These are phyloP conservation scores for Paratrimastix pyriformis DNA, from an alignment of 78 protist species.

Conservation along the genomic window DNA sequence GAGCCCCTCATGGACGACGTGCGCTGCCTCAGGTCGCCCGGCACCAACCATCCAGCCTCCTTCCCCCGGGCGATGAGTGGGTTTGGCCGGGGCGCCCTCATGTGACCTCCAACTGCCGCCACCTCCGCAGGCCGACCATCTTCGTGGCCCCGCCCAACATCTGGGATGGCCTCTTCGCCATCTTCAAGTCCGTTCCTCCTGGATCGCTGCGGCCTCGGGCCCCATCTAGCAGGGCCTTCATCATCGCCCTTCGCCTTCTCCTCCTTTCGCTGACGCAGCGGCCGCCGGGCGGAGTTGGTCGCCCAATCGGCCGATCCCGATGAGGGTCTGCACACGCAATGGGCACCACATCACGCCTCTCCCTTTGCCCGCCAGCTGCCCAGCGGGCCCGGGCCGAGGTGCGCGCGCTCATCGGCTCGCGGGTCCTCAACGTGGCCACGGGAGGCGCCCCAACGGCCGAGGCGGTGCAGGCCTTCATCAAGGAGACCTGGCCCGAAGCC, in stretches of 20 bases:
- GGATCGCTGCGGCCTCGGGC: too few species aligned
- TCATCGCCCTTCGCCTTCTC: too few species aligned
- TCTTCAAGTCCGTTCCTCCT: too few species aligned
- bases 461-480: background rate
- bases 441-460: slow-evolving; percentile 35
- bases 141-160: too few species aligned
- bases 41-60: too few species aligned
- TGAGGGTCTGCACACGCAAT: background rate
- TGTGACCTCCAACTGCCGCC: too few species aligned
- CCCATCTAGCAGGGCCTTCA: too few species aligned
- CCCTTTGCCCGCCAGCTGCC: background rate
- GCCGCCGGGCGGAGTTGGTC: background rate
- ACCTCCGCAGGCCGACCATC: too few species aligned
- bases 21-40: background rate
- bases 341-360: background rate
- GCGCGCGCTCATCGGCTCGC: background rate
- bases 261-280: background rate
- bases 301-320: background rate
- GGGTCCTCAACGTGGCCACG: slow-evolving; percentile 3
- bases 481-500: background rate
- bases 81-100: too few species aligned
- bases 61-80: too few species aligned
- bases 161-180: too few species aligned
- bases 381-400: background rate
- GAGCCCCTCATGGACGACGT: background rate